Conservation (phyloP, 148 eudicot species). For the Diospyros kaki region DNA sequence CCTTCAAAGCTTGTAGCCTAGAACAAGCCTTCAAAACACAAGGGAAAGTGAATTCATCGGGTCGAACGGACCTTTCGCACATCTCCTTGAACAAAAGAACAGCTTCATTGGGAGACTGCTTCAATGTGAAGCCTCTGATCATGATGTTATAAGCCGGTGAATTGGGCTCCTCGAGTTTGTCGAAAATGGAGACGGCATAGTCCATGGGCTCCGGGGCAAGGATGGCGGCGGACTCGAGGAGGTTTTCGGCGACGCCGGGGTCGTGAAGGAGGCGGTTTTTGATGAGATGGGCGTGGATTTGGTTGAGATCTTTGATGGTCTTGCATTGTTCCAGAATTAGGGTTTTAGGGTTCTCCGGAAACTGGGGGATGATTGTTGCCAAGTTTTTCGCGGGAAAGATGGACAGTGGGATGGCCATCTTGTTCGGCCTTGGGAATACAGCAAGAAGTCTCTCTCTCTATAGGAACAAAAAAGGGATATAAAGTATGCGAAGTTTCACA, state of each 20-base stretch:
- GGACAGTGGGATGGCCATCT: slow-evolving; percentile 23
- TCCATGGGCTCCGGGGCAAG: slow-evolving; percentile 27
- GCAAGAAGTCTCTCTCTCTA: no score
- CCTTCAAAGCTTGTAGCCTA: slow-evolving; percentile 21
- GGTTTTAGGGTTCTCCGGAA: slow-evolving; percentile 35
- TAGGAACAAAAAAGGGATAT: no score
- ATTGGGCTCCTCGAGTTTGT: slow-evolving; percentile 19
- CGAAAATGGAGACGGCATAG: slow-evolving; percentile 35
- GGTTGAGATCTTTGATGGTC: slow-evolving; percentile 32
- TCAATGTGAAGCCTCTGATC: slow-evolving; percentile 28
- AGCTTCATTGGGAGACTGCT: slow-evolving; percentile 18
- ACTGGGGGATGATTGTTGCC: slow-evolving; percentile 15
- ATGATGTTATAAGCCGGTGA: slow-evolving; percentile 28
- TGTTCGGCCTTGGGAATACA: not conserved
- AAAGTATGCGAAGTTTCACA: no score
- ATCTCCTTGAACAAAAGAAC: slow-evolving; percentile 30
- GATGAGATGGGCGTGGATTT: slow-evolving; percentile 39
- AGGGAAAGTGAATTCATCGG: slow-evolving; percentile 32
- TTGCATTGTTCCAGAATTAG: slow-evolving; percentile 39
- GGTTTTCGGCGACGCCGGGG: slow-evolving; percentile 26
- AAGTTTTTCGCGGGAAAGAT: slow-evolving; percentile 14
- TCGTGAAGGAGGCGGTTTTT: slow-evolving; percentile 30
- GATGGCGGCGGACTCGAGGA: slow-evolving; percentile 40
- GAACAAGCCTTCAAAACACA: slow-evolving; percentile 34
- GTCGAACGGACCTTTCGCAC: slow-evolving; percentile 14